Evolutionary conservation across 257 asterid genomes (phyloP).

Genomic region (Ilex asprella): DNA sequence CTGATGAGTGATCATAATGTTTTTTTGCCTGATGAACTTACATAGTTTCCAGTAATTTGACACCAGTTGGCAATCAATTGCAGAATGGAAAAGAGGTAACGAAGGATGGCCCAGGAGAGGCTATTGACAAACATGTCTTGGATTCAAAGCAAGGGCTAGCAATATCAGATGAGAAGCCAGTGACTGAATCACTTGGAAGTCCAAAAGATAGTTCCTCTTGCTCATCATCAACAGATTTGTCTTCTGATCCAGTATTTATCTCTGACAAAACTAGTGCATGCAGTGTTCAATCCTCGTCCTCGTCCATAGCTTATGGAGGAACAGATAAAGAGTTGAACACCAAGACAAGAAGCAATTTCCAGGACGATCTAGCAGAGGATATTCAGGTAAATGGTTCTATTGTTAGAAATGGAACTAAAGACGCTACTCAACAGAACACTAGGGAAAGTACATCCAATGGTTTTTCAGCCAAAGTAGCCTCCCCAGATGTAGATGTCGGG

Average conservation of each 20-base stretch:
- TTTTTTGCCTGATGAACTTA: background rate
- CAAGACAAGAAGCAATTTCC: conserved; percentile 12
- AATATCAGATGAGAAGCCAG: too few relatives aligned
- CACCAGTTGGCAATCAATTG: conserved; percentile 14
- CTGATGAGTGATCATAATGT: background rate
- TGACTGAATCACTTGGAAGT: conserved; percentile 16
- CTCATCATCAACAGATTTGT: conserved; percentile 46
- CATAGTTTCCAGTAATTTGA: background rate
- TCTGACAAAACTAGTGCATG: conserved; percentile 33
- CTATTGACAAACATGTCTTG: conserved; percentile 21
- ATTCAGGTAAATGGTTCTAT: conserved; percentile 15
- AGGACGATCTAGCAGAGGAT: conserved; percentile 11
- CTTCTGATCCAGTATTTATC: conserved; percentile 56
- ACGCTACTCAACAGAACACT: conserved; percentile 5
- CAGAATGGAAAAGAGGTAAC: conserved; percentile 42
- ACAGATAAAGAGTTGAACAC: conserved; percentile 17
- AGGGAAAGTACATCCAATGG: conserved; percentile 13
- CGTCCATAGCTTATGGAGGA: conserved; percentile 14
- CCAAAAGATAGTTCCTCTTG: conserved; percentile 27
- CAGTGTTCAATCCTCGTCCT: conserved; percentile 17
- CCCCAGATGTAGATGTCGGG: conserved; percentile 13
- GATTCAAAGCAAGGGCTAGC: conserved; percentile 7
- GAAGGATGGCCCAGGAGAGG: conserved; percentile 27
- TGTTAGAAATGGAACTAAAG: conserved; percentile 17
- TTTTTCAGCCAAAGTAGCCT: conserved; percentile 11